phyloP scores from a whole-genome alignment of 495 filamentous ascomycete genomes.

The Clohesyomyces aquaticus region DNA sequence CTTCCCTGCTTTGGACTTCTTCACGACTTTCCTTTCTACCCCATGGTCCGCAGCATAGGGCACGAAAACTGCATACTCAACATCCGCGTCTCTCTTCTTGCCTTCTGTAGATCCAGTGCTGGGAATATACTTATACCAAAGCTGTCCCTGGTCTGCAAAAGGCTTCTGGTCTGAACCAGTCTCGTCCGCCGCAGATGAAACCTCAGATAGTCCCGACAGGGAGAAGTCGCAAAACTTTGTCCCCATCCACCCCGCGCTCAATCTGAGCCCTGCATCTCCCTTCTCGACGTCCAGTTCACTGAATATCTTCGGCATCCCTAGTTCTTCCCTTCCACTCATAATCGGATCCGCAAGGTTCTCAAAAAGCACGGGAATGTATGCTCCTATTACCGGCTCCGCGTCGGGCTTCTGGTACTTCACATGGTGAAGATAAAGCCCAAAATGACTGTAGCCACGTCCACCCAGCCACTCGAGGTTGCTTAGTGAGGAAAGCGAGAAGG shows the following conservation, averaged over 20 bases:
- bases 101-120: neutral
- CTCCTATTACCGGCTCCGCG: constrained; percentile 53
- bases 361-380: constrained; percentile 60
- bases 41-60: neutral
- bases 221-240: neutral
- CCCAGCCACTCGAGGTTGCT: constrained; percentile 60
- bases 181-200: neutral
- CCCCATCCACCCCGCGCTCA: constrained; percentile 8
- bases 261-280: constrained; percentile 18
- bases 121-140: constrained; percentile 9
- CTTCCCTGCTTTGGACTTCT: constrained; percentile 43
- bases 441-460: constrained; percentile 58
- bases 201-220: neutral
- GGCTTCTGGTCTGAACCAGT: neutral
- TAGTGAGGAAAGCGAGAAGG: constrained; percentile 54
- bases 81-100: neutral
- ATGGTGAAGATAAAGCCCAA: constrained; percentile 62
- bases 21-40: constrained; percentile 40
- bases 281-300: constrained; percentile 44
- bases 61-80: constrained; percentile 1
- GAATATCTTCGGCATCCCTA: constrained; percentile 56
- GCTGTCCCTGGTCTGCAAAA: neutral
- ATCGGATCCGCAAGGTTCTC: constrained; percentile 60
- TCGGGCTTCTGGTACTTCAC: constrained; percentile 58
- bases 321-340: constrained; percentile 58